These are phyloP conservation scores for Fragilaria crotonensis DNA, from an alignment of 108 stramenopile species.

Conservation along the genomic window DNA sequence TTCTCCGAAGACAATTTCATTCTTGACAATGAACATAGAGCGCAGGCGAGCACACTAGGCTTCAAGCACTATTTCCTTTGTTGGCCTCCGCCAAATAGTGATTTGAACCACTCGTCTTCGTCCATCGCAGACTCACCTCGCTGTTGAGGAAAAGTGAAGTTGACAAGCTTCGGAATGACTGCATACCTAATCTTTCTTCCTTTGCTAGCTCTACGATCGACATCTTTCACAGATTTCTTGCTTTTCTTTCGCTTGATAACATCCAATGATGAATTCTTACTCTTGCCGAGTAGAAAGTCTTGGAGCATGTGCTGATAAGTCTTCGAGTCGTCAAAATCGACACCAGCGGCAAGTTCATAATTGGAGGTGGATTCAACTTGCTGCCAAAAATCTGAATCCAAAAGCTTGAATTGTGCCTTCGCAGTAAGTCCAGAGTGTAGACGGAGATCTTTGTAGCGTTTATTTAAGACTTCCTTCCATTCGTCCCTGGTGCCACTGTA, in stretches of 20 bases:
- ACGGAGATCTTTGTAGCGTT: constrained; percentile 48
- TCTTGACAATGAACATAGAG: too few relatives aligned
- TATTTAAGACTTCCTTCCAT: constrained; percentile 52
- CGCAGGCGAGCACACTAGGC: too few relatives aligned
- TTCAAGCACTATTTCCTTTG: neutral
- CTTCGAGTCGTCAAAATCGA: constrained; percentile 79
- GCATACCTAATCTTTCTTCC: constrained; percentile 90
- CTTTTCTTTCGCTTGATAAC: constrained; percentile 28
- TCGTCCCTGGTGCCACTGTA: constrained; percentile 38
- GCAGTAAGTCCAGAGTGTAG: constrained; percentile 38
- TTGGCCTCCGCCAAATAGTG: constrained; percentile 73
- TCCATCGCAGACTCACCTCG: constrained; percentile 44
- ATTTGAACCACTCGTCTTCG: constrained; percentile 75
- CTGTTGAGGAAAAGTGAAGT: constrained; percentile 88
- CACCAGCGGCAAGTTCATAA: constrained; percentile 12
- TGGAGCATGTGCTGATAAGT: constrained; percentile 90
- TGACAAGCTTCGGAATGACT: constrained; percentile 84
- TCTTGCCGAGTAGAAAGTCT: constrained; percentile 53
- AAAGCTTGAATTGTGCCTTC: constrained; percentile 29
- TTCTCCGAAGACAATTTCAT: too few relatives aligned
- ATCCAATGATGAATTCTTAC: constrained; percentile 17
- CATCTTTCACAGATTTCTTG: constrained; percentile 46
- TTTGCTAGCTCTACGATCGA: constrained; percentile 91
- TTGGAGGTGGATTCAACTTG: constrained; percentile 48
- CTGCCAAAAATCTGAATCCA: constrained; percentile 45